Conservation (phyloP, 2,329 filamentous ascomycete genomes). For the Calonectria henricotiae region DNA sequence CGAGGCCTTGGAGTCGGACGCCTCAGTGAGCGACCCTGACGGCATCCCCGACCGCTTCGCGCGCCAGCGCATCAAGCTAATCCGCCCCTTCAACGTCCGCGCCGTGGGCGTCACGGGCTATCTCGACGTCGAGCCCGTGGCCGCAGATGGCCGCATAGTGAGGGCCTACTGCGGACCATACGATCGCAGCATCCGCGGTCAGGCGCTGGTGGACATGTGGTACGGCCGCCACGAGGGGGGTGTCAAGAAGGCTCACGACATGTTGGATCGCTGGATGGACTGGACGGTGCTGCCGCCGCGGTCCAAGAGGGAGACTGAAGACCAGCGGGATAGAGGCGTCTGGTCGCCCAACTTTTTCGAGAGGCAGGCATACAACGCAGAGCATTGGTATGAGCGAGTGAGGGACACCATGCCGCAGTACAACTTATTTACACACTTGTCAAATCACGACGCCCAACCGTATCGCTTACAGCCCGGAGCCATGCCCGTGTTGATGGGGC, state of each 20-base stretch:
- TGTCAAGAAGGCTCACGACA: conserved; percentile 57
- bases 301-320: conserved; percentile 50
- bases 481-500: conserved; percentile 58
- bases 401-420: conserved; percentile 39
- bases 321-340: conserved; percentile 56
- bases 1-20: conserved; percentile 54
- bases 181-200: conserved; percentile 55
- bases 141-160: conserved; percentile 54
- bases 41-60: conserved; percentile 54
- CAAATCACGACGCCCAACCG: conserved; percentile 50
- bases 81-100: conserved; percentile 48
- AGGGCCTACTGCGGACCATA: conserved; percentile 59
- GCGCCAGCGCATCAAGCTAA: conserved; percentile 50
- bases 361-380: conserved; percentile 56
- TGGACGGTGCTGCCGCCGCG: conserved; percentile 62
- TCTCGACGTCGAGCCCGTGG: conserved; percentile 57
- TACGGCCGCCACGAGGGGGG: conserved; percentile 61
- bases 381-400: conserved; percentile 53
- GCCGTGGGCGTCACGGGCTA: conserved; percentile 49
- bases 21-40: conserved; percentile 48
- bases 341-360: conserved; percentile 60
- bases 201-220: conserved; percentile 59
- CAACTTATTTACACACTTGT: conserved; percentile 43
- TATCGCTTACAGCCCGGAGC: conserved; percentile 52
- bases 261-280: conserved; percentile 62